Base-by-base conservation (phyloP, 192 early-diverging fungal species). In the Coemansia sp. region DNA sequence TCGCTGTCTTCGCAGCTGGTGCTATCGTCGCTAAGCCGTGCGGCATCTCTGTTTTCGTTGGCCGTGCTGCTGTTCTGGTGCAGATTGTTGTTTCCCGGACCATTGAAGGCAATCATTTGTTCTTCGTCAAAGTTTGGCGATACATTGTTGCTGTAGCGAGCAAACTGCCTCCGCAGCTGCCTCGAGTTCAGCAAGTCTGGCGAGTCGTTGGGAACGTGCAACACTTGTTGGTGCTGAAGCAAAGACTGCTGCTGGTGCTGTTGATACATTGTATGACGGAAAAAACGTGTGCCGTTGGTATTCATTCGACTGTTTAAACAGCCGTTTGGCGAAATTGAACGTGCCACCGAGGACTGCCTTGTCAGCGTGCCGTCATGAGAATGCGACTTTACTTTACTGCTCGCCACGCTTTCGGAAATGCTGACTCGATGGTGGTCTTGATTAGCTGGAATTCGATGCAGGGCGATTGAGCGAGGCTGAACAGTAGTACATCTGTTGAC, bases 121-220 rank as follows among this genome's bases (percentile, higher is more conserved):
- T 54, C 50, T 31, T 59, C 61, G n/a, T 58, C 61, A 20, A 58
- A 20, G 31, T 18, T 29, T 12, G 32, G 28, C 0, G 48, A 42
- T 11, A 60, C 45, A 31, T 42, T 45, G 10, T 48, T 51, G 32
- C 63, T 60, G 58, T 66, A 75, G 17, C 77, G 68, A 7, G 77
- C 77, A 7, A 75, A 65, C 1, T 66, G 77, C 7, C 77, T 56
- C 42, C 77, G 68, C 32, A 80, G 62, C 60, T 75, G 77, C 20
- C 77, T 64, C 38, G 77, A 80, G 60, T 80, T 80, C 17, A 80
- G 57, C 62, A 80, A 12, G 29, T 80, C 77, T 0, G 77, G 77
- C 4, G 77, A 71, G 31, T 75, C 66, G 2, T 20, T 61, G 3
- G 42, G 42, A 25, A 61, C 25, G 30, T 61, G 60, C 17, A 7